Evolutionary conservation across 768 basidiomycete species (phyloP).

Genomic region (Podaxis mareebaensis): DNA sequence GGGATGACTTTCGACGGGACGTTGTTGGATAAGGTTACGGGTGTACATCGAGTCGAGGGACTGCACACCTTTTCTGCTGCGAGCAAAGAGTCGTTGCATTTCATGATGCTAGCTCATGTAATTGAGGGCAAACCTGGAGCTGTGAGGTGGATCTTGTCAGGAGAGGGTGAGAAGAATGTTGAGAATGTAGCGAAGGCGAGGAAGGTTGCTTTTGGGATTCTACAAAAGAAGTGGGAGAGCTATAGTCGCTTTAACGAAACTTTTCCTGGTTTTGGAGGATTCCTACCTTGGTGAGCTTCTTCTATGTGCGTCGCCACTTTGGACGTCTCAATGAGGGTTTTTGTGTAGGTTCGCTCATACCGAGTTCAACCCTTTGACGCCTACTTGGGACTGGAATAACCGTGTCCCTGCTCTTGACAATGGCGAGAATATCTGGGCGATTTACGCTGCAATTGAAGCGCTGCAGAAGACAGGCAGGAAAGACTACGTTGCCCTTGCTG

Average conservation of each 20-base stretch:
- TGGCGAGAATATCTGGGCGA: conserved; percentile 27
- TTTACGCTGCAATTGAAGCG: conserved; percentile 24
- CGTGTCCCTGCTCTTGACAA: conserved; percentile 27
- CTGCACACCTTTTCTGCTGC: conserved; percentile 26
- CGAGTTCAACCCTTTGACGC: conserved; percentile 20
- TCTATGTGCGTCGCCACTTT: background rate
- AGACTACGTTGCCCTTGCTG: conserved; percentile 18
- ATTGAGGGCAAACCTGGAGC: conserved; percentile 22
- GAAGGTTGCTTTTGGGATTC: conserved; percentile 20
- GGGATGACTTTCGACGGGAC: conserved; percentile 29
- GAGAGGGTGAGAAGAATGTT: conserved; percentile 14
- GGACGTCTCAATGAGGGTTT: background rate
- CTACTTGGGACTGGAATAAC: conserved; percentile 27
- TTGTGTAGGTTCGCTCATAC: conserved; percentile 21
- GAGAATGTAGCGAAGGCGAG: conserved; percentile 20
- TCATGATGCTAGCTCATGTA: conserved; percentile 25
- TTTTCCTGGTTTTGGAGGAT: conserved; percentile 28
- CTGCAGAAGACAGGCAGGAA: conserved; percentile 17
- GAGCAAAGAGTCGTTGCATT: conserved; percentile 26
- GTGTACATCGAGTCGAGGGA: conserved; percentile 21
- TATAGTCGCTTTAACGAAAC: conserved; percentile 23
- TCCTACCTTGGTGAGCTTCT: conserved; percentile 24
- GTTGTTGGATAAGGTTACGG: conserved; percentile 21
- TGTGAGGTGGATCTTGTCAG: conserved; percentile 24
- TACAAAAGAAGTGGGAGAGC: conserved; percentile 22